Percentiles rank a stretch among this genome's conserved stretches.
Conservation (phyloP, 1,284 basidiomycete genomes). For the Rhodotorula sp. region DNA sequence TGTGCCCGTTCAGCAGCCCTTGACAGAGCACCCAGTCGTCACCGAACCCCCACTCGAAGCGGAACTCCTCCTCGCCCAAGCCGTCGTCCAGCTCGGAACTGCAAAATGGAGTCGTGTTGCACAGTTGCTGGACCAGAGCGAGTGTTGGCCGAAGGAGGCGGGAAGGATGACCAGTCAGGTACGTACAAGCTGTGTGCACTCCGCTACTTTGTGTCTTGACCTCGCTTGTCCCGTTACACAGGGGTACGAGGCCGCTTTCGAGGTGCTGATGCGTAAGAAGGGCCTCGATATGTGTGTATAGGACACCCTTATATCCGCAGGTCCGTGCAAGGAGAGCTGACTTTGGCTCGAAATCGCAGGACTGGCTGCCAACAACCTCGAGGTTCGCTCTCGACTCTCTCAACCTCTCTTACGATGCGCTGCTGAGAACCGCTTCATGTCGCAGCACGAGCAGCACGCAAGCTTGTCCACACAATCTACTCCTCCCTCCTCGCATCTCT, state of each 20-base stretch:
- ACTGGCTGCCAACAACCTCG: constrained; percentile 1
- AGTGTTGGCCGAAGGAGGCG: constrained; percentile 3
- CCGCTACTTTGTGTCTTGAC: not conserved
- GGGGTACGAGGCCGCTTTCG: constrained; percentile 14
- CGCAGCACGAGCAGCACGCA: constrained; percentile 19
- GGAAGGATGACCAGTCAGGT: constrained; percentile 22
- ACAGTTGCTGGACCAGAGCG: not conserved
- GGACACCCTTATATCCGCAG: too few species aligned
- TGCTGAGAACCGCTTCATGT: not conserved
- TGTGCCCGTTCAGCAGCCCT: not conserved
- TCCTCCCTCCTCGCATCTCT: constrained; percentile 8
- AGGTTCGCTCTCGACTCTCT: not conserved
- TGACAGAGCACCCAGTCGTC: constrained; percentile 5
- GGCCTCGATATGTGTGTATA: constrained; percentile 17
- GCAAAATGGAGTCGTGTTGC: constrained; percentile 15
- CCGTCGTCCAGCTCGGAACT: constrained; percentile 21
- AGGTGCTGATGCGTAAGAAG: constrained; percentile 5
- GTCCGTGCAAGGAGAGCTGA: not conserved
- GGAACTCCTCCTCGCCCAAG: constrained; percentile 27
- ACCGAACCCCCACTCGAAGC: constrained; percentile 13
- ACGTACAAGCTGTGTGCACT: not conserved
- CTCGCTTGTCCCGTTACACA: not conserved
- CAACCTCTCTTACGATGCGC: not conserved
- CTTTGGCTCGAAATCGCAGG: not conserved
- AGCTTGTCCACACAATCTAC: constrained; percentile 31